phyloP scores from a whole-genome alignment of 1,284 basidiomycete species.

The Sanghuangporus sanghuang region DNA sequence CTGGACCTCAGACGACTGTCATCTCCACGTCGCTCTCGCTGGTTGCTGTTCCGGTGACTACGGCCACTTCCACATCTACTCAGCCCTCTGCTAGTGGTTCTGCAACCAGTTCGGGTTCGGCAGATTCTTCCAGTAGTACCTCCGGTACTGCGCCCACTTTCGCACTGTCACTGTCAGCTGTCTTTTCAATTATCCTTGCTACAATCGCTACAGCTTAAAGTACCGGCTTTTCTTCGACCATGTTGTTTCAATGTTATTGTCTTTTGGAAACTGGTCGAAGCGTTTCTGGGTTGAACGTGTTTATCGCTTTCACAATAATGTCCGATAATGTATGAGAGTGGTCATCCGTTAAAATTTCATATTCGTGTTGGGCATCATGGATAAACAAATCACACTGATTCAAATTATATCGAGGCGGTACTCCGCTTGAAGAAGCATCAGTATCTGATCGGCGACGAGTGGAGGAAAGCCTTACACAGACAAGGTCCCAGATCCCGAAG shows the following conservation, averaged over 20 bases:
- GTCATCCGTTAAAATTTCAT: neutral
- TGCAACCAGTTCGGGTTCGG: neutral
- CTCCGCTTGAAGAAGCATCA: neutral
- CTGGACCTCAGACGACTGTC: neutral
- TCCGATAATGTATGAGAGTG: too few species aligned
- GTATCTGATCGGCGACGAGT: neutral
- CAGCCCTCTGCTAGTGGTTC: neutral
- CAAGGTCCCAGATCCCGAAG: conserved; percentile 47
- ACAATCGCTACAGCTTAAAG: neutral
- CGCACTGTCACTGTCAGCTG: neutral
- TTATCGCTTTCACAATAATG: neutral
- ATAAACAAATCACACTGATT: neutral
- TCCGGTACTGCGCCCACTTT: neutral
- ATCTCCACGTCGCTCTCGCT: neutral
- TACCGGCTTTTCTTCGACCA: neutral
- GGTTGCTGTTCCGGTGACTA: conserved; percentile 5
- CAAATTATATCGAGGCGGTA: neutral
- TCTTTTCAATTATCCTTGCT: neutral
- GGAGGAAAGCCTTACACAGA: conserved; percentile 34
- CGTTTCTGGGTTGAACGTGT: neutral
- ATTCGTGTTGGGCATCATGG: neutral
- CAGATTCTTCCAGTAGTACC: neutral
- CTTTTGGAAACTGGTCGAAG: too few species aligned
- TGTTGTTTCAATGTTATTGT: too few species aligned
- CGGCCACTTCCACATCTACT: neutral